Conservation (phyloP, 2,329 filamentous ascomycete species). For the Akanthomyces muscarius region DNA sequence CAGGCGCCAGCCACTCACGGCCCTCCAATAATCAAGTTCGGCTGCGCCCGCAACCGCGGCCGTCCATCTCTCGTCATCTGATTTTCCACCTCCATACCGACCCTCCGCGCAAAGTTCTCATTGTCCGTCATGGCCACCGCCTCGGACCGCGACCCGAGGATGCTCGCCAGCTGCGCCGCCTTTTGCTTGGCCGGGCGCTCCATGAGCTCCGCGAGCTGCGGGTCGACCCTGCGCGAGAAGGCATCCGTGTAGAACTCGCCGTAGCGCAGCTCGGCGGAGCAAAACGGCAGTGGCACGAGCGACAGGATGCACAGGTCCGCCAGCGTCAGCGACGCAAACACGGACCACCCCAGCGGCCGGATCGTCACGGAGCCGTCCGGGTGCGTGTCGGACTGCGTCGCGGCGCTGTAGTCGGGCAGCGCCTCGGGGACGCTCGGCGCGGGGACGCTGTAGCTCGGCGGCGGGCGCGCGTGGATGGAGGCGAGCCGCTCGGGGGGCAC, state of each 20-base stretch:
- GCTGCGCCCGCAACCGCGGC: conserved; percentile 1
- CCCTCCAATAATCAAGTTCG: background rate
- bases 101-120: conserved; percentile 9
- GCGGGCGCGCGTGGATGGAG: conserved; percentile 15
- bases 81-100: background rate
- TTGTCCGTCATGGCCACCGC: conserved; percentile 5
- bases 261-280: conserved; percentile 18
- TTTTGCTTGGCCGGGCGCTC: conserved; percentile 3
- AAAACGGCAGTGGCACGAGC: conserved; percentile 21
- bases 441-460: conserved; percentile 17
- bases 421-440: conserved; percentile 10
- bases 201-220: conserved; percentile 11
- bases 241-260: conserved; percentile 19
- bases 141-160: conserved; percentile 12
- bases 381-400: conserved; percentile 25
- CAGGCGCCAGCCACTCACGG: background rate
- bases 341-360: conserved; percentile 17
- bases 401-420: conserved; percentile 20
- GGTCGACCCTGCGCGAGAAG: conserved; percentile 16
- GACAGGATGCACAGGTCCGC: conserved; percentile 18
- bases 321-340: conserved; percentile 21
- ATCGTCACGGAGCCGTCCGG: conserved; percentile 27
- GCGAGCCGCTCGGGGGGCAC: conserved; percentile 12
- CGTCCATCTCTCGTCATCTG: background rate
- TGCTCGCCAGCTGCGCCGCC: conserved; percentile 12